Evolutionary conservation across 108 stramenopile genomes (phyloP).

Genomic region (Cyclotella distinguenda): DNA sequence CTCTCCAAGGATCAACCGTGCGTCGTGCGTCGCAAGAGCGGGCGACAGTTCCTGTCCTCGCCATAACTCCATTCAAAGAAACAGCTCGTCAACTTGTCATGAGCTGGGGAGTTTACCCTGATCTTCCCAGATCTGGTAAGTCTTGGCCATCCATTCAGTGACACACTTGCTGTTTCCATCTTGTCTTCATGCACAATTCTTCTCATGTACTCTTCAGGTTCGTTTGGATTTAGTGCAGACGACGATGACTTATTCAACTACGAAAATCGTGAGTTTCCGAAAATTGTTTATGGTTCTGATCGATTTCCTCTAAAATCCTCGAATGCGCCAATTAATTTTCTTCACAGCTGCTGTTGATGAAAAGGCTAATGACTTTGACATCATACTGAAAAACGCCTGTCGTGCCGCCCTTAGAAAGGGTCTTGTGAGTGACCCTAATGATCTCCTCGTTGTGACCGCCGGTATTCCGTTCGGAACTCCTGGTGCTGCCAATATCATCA

Average conservation of each 20-base stretch:
- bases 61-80: constrained; percentile 70
- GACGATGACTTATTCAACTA: constrained; percentile 69
- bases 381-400: constrained; percentile 56
- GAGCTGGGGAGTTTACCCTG: constrained; percentile 84
- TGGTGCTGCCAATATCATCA: constrained; percentile 89
- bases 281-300: neutral
- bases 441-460: constrained; percentile 80
- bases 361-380: constrained; percentile 48
- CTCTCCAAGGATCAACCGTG: constrained; percentile 72
- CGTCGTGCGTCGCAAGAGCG: constrained; percentile 69
- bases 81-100: constrained; percentile 75
- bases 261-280: constrained; percentile 20
- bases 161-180: neutral
- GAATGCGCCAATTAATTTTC: neutral
- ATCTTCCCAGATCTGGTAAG: constrained; percentile 37
- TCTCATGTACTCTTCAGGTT: constrained; percentile 37
- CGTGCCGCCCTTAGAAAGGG: constrained; percentile 65
- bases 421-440: constrained; percentile 60
- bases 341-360: constrained; percentile 30
- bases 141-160: too few species aligned
- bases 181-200: neutral
- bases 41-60: constrained; percentile 78
- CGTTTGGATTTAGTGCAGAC: constrained; percentile 66
- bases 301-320: neutral
- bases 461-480: constrained; percentile 83